Conservation (phyloP, 1,284 basidiomycete species). For the Cryptococcus sp. region DNA sequence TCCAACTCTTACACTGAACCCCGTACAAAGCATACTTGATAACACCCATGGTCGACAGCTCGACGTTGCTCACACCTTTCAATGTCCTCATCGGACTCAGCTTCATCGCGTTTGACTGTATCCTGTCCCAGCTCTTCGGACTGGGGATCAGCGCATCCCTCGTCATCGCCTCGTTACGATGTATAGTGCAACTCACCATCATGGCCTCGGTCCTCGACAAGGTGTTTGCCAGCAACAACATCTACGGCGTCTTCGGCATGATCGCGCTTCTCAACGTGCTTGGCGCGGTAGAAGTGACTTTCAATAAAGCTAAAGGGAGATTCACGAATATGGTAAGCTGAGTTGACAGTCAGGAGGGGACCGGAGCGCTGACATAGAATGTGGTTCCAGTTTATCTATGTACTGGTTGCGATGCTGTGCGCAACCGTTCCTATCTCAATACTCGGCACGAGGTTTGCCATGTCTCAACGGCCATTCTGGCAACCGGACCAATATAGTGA, state of each 20-base stretch:
- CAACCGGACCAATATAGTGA: conserved; percentile 74
- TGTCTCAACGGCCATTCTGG: conserved; percentile 77
- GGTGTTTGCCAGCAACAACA: conserved; percentile 72
- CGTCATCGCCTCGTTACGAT: conserved; percentile 68
- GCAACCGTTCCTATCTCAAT: conserved; percentile 79
- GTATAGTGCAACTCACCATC: conserved; percentile 71
- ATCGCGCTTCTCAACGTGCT: conserved; percentile 69
- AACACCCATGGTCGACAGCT: conserved; percentile 9
- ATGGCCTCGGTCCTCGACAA: conserved; percentile 69
- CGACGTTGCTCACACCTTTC: conserved; percentile 59
- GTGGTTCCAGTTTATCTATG: conserved; percentile 63
- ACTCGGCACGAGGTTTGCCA: conserved; percentile 72
- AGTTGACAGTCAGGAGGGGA: background rate
- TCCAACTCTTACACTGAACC: too few relatives aligned
- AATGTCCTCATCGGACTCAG: conserved; percentile 72
- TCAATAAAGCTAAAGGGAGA: conserved; percentile 74
- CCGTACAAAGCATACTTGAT: too few relatives aligned
- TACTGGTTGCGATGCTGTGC: conserved; percentile 67
- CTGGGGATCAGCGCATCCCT: conserved; percentile 70
- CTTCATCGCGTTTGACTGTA: conserved; percentile 61
- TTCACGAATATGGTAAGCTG: conserved; percentile 67
- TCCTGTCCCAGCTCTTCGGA: conserved; percentile 64
- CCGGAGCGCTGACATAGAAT: background rate
- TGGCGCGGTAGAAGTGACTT: conserved; percentile 60
- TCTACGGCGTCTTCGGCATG: conserved; percentile 72